These are phyloP conservation scores for Favolaschia claudopus DNA, from an alignment of 768 basidiomycete species.

Conservation along the genomic window DNA sequence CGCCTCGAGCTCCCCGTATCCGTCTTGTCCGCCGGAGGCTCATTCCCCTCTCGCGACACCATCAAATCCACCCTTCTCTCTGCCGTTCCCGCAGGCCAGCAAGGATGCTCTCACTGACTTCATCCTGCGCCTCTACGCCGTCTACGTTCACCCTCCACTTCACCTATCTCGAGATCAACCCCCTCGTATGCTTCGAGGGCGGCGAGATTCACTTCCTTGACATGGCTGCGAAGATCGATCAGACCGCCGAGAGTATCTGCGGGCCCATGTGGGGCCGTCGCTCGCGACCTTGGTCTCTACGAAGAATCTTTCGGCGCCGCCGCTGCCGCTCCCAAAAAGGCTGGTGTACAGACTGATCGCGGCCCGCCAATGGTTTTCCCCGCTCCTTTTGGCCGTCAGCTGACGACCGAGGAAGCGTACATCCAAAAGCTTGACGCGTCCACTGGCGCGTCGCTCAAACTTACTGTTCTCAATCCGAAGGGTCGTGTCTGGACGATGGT, in stretches of 20 bases:
- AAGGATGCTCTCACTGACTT: slow-evolving; percentile 95
- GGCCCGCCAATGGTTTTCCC: slow-evolving; percentile 98
- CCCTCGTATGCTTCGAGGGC: slow-evolving; percentile 91
- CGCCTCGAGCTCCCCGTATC: slow-evolving; percentile 84
- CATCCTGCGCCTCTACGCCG: slow-evolving; percentile 92
- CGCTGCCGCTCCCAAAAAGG: slow-evolving; percentile 49
- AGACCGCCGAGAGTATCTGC: slow-evolving; percentile 97
- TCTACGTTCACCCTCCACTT: slow-evolving; percentile 99
- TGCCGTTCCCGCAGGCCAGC: slow-evolving; percentile 84
- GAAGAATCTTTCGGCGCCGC: slow-evolving; percentile 52
- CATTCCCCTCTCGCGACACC: slow-evolving; percentile 84
- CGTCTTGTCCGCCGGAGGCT: slow-evolving; percentile 41
- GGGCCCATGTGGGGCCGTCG: slow-evolving; percentile 99
- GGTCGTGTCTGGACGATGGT: slow-evolving; percentile 99
- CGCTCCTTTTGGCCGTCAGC: slow-evolving; percentile 94
- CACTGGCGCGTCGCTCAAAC: slow-evolving; percentile 97
- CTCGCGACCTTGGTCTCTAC: slow-evolving; percentile 85
- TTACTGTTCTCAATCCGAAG: slow-evolving; percentile 94
- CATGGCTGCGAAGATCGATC: slow-evolving; percentile 99
- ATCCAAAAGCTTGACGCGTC: slow-evolving; percentile 98
- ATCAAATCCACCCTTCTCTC: slow-evolving; percentile 81
- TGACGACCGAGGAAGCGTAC: slow-evolving; percentile 99
- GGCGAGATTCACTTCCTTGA: slow-evolving; percentile 92
- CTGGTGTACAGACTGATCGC: slow-evolving; percentile 83
- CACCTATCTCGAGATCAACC: slow-evolving; percentile 99